Evolutionary conservation across 805 yeast genomes (phyloP).

Genomic region (Wickerhamiella occidentalis): DNA sequence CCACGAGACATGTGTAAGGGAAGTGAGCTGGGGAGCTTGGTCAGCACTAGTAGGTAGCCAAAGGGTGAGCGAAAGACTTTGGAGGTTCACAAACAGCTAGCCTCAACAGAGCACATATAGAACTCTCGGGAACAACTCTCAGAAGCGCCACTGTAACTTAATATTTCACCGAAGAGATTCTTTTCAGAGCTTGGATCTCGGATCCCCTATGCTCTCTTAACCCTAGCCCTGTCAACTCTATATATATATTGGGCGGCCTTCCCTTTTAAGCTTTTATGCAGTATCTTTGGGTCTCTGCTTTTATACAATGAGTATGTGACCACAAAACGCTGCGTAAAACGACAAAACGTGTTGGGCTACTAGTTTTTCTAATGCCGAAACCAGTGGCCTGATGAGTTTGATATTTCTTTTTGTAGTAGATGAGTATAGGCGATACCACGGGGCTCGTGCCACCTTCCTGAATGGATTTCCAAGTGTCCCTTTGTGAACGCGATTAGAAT

Average conservation of each 20-base stretch:
- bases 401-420: background rate
- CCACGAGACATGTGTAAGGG: background rate
- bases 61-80: too few relatives aligned
- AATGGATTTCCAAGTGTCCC: too few relatives aligned
- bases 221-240: background rate
- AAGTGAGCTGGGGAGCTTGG: background rate
- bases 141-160: too few relatives aligned
- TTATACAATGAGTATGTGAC: background rate
- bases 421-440: too few relatives aligned
- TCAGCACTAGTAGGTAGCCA: background rate
- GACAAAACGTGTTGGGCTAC: slow-evolving; percentile 19
- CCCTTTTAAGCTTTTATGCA: background rate
- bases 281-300: slow-evolving; percentile 7
- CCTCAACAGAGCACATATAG: too few relatives aligned
- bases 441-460: too few relatives aligned
- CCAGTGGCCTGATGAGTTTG: background rate
- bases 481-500: too few relatives aligned
- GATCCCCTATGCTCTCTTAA: too few relatives aligned
- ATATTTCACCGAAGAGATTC: too few relatives aligned
- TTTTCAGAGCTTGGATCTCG: too few relatives aligned
- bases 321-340: slow-evolving; percentile 10
- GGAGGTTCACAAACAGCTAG: too few relatives aligned
- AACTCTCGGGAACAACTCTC: too few relatives aligned
- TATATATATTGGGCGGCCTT: background rate
- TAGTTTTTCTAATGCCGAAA: slow-evolving; percentile 11